phyloP scores from a whole-genome alignment of 352 stramenopile genomes.

The Globisporangium iwayamae region DNA sequence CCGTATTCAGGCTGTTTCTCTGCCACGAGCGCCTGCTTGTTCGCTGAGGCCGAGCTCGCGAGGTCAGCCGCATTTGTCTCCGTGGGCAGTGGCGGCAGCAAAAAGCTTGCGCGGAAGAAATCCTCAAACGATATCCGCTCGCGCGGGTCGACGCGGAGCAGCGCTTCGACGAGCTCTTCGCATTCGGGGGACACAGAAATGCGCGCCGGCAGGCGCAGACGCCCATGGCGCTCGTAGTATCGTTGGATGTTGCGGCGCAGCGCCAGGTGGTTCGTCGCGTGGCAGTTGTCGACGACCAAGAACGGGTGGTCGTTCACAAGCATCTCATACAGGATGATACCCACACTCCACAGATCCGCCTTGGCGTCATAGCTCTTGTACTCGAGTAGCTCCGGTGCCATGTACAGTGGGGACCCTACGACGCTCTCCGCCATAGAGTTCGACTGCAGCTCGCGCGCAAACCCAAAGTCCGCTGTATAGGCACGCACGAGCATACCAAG shows the following conservation, averaged over 20 bases:
- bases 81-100: constrained; percentile 50
- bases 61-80: constrained; percentile 30
- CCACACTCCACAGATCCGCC: constrained; percentile 76
- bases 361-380: constrained; percentile 87
- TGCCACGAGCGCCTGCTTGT: constrained; percentile 65
- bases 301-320: constrained; percentile 79
- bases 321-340: constrained; percentile 85
- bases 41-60: constrained; percentile 32
- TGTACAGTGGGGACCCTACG: constrained; percentile 75
- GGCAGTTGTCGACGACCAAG: constrained; percentile 64
- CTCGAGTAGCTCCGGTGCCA: constrained; percentile 75
- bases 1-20: constrained; percentile 65
- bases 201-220: constrained; percentile 43
- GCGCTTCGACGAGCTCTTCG: constrained; percentile 50
- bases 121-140: constrained; percentile 77
- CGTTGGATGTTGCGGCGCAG: constrained; percentile 74
- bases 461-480: constrained; percentile 64
- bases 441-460: constrained; percentile 60
- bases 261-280: constrained; percentile 77
- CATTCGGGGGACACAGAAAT: constrained; percentile 63
- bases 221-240: constrained; percentile 62
- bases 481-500: background rate
- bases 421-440: constrained; percentile 81
- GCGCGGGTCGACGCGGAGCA: constrained; percentile 59
- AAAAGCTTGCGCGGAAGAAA: constrained; percentile 65